Conservation (phyloP, 306 rosid species). For the Abrus precatorius region DNA sequence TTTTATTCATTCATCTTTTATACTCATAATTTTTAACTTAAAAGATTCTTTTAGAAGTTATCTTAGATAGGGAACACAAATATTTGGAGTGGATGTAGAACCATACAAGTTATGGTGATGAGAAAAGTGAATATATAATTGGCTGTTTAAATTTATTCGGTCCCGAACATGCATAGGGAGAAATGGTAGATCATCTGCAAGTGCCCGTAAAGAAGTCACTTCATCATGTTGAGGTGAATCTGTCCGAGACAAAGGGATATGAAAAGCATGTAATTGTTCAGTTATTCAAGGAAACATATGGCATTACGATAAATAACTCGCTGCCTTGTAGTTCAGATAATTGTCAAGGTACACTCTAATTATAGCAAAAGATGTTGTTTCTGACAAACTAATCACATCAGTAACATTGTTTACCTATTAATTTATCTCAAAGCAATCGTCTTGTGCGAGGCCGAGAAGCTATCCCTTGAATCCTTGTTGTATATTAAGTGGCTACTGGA, state of each 20-base stretch:
- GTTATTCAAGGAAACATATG: constrained; percentile 69
- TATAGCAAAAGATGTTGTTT: neutral
- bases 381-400: neutral
- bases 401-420: neutral
- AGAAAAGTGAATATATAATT: neutral
- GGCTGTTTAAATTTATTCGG: neutral
- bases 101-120: neutral
- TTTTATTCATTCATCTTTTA: too few species aligned
- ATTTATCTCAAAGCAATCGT: constrained; percentile 63
- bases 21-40: too few species aligned
- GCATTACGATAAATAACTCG: constrained; percentile 37
- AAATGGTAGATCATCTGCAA: constrained; percentile 64
- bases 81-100: too few species aligned
- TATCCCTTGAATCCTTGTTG: constrained; percentile 70
- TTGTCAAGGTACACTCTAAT: constrained; percentile 65
- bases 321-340: constrained; percentile 58
- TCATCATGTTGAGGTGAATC: constrained; percentile 77
- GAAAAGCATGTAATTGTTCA: constrained; percentile 80
- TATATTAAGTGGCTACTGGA: constrained; percentile 85
- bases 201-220: constrained; percentile 67
- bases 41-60: too few species aligned
- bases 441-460: constrained; percentile 74
- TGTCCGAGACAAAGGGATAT: constrained; percentile 77
- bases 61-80: too few species aligned
- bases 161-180: constrained; percentile 58